A percentile compares a stretch with the other conserved stretches of the same genome.
These are phyloP conservation scores for Komagataella ulmi DNA, from an alignment of 805 yeast species.

Conservation along the genomic window DNA sequence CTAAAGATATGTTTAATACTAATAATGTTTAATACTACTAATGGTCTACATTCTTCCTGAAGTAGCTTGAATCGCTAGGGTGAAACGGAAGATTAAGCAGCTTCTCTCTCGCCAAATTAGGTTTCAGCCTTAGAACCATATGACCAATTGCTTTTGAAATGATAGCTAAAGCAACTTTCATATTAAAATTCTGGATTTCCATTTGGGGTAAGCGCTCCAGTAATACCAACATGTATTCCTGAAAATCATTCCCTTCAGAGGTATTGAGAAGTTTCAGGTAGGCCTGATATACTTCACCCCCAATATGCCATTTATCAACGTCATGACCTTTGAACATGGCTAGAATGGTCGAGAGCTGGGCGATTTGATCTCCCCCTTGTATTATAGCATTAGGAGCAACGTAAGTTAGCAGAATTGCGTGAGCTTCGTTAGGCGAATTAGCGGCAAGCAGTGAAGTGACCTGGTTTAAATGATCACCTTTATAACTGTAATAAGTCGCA, in stretches of 20 bases:
- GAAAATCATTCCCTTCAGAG: conserved; percentile 4
- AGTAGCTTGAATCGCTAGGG: conserved; percentile 28
- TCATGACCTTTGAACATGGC: conserved; percentile 23
- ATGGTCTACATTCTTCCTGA: conserved; percentile 8
- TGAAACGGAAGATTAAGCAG: conserved; percentile 27
- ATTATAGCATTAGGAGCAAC: conserved; percentile 70
- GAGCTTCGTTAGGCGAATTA: conserved; percentile 47
- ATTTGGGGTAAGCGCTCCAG: conserved; percentile 31
- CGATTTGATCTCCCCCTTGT: conserved; percentile 20
- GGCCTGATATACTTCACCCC: conserved; percentile 43
- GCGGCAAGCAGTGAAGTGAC: conserved; percentile 53
- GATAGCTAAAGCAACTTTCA: conserved; percentile 36
- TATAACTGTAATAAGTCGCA: conserved; percentile 39
- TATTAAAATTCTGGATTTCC: conserved; percentile 19
- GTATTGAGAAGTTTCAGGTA: conserved; percentile 24
- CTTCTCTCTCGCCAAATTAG: conserved; percentile 10
- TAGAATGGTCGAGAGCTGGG: conserved; percentile 22
- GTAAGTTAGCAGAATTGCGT: conserved; percentile 31
- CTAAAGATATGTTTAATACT: neutral
- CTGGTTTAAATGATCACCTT: conserved; percentile 43
- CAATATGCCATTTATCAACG: conserved; percentile 37
- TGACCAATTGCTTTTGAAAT: conserved; percentile 37
- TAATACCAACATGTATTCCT: conserved; percentile 21
- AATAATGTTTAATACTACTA: conserved; percentile 2
- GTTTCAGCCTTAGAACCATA: conserved; percentile 6